These are phyloP conservation scores for Talaromyces sp. DNA, from an alignment of 2,329 filamentous ascomycete genomes.

Conservation along the genomic window DNA sequence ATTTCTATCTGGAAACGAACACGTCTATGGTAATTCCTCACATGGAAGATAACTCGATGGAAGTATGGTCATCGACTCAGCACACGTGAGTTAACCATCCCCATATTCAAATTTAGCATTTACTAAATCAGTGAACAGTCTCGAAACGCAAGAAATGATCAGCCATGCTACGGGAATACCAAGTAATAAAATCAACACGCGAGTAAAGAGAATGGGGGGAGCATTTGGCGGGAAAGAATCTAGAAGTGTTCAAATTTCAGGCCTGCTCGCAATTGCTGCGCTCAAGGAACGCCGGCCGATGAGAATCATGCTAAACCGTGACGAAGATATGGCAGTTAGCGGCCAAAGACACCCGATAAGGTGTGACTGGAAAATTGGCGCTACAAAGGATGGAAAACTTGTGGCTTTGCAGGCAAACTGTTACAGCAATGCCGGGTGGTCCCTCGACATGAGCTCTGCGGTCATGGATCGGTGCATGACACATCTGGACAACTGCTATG, in stretches of 20 bases:
- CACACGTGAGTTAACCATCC: conserved; percentile 61
- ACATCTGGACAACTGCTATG: conserved; percentile 85
- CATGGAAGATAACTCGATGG: conserved; percentile 82
- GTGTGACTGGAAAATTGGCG: conserved; percentile 82
- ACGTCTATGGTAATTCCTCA: conserved; percentile 77
- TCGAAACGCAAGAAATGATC: conserved; percentile 56
- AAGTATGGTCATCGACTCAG: conserved; percentile 87
- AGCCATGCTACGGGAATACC: conserved; percentile 71
- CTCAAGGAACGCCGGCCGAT: conserved; percentile 79
- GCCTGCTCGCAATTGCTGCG: conserved; percentile 78
- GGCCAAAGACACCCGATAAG: conserved; percentile 94
- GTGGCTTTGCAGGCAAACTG: conserved; percentile 85
- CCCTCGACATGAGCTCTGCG: conserved; percentile 62
- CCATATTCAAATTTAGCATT: neutral
- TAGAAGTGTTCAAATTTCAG: conserved; percentile 75
- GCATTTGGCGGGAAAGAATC: conserved; percentile 96
- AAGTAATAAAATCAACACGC: conserved; percentile 82
- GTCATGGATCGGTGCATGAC: conserved; percentile 81
- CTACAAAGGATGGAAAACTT: conserved; percentile 87
- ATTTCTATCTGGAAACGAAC: conserved; percentile 88
- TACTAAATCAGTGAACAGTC: conserved; percentile 55
- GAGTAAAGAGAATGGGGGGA: conserved; percentile 87
- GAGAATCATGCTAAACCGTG: conserved; percentile 90
- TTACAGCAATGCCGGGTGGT: conserved; percentile 89
- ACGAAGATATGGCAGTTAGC: conserved; percentile 89